Conservation (phyloP, 2,329 filamentous ascomycete species). For the Colletotrichum spinosum region DNA sequence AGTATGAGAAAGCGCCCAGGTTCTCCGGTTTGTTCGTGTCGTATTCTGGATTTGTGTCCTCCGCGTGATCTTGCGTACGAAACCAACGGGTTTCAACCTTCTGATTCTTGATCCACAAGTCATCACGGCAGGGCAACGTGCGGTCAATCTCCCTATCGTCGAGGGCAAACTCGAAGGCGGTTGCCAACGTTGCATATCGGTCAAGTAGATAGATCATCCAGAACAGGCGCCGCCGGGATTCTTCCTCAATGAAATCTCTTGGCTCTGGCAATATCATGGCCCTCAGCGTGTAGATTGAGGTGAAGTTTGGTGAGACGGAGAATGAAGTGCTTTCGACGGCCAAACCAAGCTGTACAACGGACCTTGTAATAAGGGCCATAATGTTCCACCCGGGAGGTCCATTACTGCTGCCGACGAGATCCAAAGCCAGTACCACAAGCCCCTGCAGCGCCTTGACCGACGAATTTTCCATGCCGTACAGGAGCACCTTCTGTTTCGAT, state of each 20-base stretch:
- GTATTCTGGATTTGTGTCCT: constrained; percentile 65
- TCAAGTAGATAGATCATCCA: constrained; percentile 96
- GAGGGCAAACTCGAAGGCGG: constrained; percentile 90
- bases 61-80: constrained; percentile 59
- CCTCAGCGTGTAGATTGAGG: constrained; percentile 89
- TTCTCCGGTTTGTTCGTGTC: constrained; percentile 80
- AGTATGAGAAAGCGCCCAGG: constrained; percentile 88
- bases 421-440: constrained; percentile 85
- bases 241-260: constrained; percentile 89
- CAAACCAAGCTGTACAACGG: constrained; percentile 87
- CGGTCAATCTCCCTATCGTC: constrained; percentile 92
- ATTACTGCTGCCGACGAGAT: constrained; percentile 87
- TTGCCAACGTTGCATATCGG: constrained; percentile 89
- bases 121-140: constrained; percentile 86
- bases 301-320: constrained; percentile 80
- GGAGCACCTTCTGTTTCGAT: constrained; percentile 86
- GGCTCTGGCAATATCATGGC: constrained; percentile 88
- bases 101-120: constrained; percentile 86
- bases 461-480: constrained; percentile 90
- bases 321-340: constrained; percentile 86
- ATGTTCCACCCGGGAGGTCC: constrained; percentile 94
- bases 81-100: constrained; percentile 90
- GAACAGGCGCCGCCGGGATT: constrained; percentile 85
- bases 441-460: constrained; percentile 91
- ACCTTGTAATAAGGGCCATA: constrained; percentile 87